Conservation (phyloP, 345 rosid genomes). For the Salix dunnii region DNA sequence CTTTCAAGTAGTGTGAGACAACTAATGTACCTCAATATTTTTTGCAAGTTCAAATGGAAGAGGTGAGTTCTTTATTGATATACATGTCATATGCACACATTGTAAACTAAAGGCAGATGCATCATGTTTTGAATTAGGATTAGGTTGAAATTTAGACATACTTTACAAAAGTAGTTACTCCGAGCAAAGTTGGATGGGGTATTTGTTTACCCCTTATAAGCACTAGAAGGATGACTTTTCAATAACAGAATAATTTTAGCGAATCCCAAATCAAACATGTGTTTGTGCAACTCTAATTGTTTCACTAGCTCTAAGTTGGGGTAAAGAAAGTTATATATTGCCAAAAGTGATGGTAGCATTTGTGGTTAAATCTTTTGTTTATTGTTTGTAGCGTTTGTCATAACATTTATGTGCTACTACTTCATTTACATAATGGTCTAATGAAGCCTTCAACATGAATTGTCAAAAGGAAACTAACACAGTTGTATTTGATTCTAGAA, state of each 20-base stretch:
- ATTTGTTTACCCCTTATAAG: neutral
- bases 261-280: no score
- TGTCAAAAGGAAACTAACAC: neutral
- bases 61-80: constrained; percentile 43
- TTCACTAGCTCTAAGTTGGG: neutral
- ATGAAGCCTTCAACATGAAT: neutral
- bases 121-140: neutral
- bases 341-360: neutral
- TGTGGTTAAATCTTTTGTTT: neutral
- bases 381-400: neutral
- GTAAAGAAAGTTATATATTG: no score
- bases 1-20: no score
- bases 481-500: neutral
- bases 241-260: neutral
- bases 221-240: neutral
- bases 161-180: neutral
- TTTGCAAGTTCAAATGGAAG: constrained; percentile 57
- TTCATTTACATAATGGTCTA: neutral
- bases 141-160: neutral
- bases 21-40: no score
- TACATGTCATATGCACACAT: neutral
- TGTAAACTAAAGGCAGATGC: neutral
- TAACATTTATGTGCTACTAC: no score
- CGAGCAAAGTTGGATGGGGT: neutral
- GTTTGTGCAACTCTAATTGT: no score